Base-by-base conservation (phyloP, 2,329 filamentous ascomycete genomes). In the Neonectria punicea region DNA sequence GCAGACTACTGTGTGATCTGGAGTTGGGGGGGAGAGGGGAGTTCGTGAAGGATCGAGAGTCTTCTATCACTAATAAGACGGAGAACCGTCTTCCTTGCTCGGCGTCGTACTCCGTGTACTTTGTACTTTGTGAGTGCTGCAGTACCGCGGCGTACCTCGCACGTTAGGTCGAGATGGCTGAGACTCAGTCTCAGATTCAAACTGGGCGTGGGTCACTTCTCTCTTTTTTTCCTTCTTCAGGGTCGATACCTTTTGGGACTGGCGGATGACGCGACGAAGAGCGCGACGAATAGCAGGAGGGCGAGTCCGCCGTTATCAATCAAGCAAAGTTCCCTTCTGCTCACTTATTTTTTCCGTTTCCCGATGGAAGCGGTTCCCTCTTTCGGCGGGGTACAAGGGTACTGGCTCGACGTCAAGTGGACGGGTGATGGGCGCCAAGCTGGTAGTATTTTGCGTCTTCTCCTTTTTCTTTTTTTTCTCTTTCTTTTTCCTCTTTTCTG, bases 301-400 rank as follows among this genome's bases (percentile, higher is more conserved):
- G 53, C 41, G 25, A 50, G 30, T 16, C 47, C 25, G 46, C 54
- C 64, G 67, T 74, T 74, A 74, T 74, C 72, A 73, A 67, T 71
- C 59, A 61, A 58, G 41, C 44, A 58, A 49, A 59, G 22, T 28
- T 18, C 16, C 30, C 46, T 54, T 22, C 46, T 44, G 44, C 62
- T 67, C 63, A 51, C 22, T 58, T 20, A 10, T 58, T 56, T 32
- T 32, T 67, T 60, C 30, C 59, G 47, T 51, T 50, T 46, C 41
- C 39, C 41, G 57, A 46, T 32, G 41, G 25, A 36, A 34, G 34
- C n/a, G 53, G 57, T 67, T 56, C 54, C 53, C 50, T 68, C 47
- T 50, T 63, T 63, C 50, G 61, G 67, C 56, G 62, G 71, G 60
- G 61, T 55, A 54, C 54, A 51, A 22, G 49, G 43, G 30, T 49